phyloP scores from a whole-genome alignment of 1,139 yeast genomes.

The Geotrichum histeridarum region DNA sequence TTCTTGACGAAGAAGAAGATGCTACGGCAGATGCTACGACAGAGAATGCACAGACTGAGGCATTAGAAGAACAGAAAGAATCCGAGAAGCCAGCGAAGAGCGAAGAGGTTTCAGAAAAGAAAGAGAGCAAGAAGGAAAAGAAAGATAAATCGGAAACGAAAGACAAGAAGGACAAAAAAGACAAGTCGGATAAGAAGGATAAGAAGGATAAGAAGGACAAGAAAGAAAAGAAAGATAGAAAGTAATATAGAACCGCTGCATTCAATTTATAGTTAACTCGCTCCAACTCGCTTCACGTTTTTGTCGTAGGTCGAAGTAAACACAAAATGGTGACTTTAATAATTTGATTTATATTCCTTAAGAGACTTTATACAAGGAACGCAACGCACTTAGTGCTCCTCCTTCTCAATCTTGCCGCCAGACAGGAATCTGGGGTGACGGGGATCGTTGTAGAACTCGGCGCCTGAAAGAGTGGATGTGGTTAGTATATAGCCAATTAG shows the following conservation, averaged over 20 bases:
- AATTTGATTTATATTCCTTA: background rate
- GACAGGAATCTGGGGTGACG: slow-evolving; percentile 66
- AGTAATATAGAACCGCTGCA: slow-evolving; percentile 2
- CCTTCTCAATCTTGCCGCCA: slow-evolving; percentile 46
- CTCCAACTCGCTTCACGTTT: background rate
- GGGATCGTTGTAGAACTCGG: slow-evolving; percentile 70
- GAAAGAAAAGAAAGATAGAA: slow-evolving; percentile 5
- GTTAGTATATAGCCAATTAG: background rate
- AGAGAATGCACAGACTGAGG: background rate
- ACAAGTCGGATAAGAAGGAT: background rate
- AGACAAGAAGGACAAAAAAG: slow-evolving; percentile 8
- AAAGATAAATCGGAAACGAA: slow-evolving; percentile 3
- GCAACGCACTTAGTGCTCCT: slow-evolving; percentile 38
- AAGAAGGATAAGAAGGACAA: slow-evolving; percentile 4
- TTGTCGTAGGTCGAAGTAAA: background rate
- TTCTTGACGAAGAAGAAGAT: slow-evolving; percentile 27
- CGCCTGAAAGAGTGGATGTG: slow-evolving; percentile 27
- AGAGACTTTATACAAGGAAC: background rate
- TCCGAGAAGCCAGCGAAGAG: slow-evolving; percentile 1
- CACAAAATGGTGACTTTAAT: no score
- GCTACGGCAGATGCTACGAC: background rate
- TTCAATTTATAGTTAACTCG: background rate
- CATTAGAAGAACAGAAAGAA: slow-evolving; percentile 21
- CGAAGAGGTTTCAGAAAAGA: slow-evolving; percentile 16
- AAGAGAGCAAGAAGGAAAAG: slow-evolving; percentile 11